Evolutionary conservation across 768 basidiomycete species (phyloP), one percentile per base, ranked within the genome.

Genomic region (Phaffia australis): DNA sequence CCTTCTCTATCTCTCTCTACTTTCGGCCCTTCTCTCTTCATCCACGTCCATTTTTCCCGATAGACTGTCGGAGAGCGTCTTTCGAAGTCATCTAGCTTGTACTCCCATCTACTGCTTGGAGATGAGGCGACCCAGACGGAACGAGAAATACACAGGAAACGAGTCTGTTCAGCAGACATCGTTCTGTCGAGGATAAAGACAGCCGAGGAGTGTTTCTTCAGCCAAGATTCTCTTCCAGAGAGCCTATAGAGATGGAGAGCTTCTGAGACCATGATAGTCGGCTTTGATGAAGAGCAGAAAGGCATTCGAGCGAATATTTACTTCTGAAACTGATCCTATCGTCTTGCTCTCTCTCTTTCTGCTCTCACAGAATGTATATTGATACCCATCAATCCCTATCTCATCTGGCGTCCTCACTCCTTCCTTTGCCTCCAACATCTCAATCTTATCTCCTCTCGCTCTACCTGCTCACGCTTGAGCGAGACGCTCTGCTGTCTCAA

Each of bases 401-500:
- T 54, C 70, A 73, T 52, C 73, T 74, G 47, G 75, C 73, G 56
- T 71, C 71, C 48, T 69, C 74, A 1, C 71, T 75, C 58, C 72
- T 72, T 57, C 60, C 71, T 25, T 72, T 75, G 71, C 73, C 75
- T 5, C 73, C 74, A 0, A 72, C 74, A 21, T 73, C 72, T 19
- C 59, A 72, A 11, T 70, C 75, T 25, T 76, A 77, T 72, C 72
- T 77, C 60, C 71, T 78, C 51, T 69, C 73, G 23, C 70, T 79
- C 42, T 78, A 78, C 69, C 74, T 75, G 6, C 64, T 74, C 58
- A 75, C 76, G 5, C 71, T 78, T 23, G 76, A 79, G 71, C 69
- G 79, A 35, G 76, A 78, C 61, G 75, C 78, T 16, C 69, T 75
- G 47, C 71, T 78, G 23, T 72, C 76, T 50, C 71, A 74, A 47